phyloP scores from a whole-genome alignment of 1,139 yeast species.

The Candida neerlandica region DNA sequence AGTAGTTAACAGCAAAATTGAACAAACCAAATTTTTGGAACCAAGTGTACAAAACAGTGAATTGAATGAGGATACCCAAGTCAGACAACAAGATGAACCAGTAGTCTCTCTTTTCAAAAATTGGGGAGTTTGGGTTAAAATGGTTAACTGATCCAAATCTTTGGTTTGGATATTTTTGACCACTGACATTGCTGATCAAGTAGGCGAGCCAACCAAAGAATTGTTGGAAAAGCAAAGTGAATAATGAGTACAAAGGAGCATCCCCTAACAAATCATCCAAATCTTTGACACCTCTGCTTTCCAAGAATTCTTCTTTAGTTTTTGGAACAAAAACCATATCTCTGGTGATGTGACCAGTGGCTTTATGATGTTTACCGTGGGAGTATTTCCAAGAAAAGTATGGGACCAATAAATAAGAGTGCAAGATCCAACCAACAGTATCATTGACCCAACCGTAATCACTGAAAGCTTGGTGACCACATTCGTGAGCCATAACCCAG shows the following conservation, averaged over 20 bases:
- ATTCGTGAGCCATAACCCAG: constrained; percentile 89
- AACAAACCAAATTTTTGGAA: constrained; percentile 62
- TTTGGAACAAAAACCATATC: constrained; percentile 85
- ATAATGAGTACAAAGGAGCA: constrained; percentile 67
- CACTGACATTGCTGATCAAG: constrained; percentile 72
- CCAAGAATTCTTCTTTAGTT: constrained; percentile 57
- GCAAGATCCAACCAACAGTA: constrained; percentile 78
- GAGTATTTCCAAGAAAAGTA: constrained; percentile 85
- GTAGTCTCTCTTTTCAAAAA: constrained; percentile 70
- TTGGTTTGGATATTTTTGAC: constrained; percentile 56
- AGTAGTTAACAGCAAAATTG: constrained; percentile 70
- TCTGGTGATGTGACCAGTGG: constrained; percentile 77
- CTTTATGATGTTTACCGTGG: constrained; percentile 86
- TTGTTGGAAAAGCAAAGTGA: constrained; percentile 65
- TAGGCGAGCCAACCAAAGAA: constrained; percentile 74
- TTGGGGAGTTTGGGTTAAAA: constrained; percentile 71
- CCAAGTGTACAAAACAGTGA: constrained; percentile 63
- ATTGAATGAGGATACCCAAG: constrained; percentile 63
- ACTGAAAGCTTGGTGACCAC: constrained; percentile 86
- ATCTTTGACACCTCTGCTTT: constrained; percentile 38
- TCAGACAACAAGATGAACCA: constrained; percentile 73
- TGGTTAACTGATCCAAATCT: constrained; percentile 55
- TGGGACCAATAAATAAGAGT: constrained; percentile 77
- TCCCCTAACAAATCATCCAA: constrained; percentile 69
- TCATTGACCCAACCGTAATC: constrained; percentile 72